A percentile compares a stretch with the other conserved stretches of the same genome.
phyloP scores from a whole-genome alignment of 192 early-diverging fungal species.

The Linnemannia zychae region DNA sequence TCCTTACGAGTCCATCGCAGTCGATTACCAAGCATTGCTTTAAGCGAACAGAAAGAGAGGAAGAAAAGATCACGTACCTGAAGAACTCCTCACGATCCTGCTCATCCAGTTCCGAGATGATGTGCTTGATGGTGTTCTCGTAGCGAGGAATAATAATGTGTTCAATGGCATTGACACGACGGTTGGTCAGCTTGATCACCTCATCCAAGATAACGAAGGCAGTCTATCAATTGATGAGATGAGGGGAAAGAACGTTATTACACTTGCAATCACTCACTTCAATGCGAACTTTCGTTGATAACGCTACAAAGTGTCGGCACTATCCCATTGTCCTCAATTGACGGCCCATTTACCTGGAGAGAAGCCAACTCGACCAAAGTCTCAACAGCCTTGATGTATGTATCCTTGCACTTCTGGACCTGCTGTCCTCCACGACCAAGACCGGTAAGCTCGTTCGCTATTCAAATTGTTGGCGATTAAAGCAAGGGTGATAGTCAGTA shows the following conservation, averaged over 20 bases:
- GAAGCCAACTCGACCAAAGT: conserved; percentile 98
- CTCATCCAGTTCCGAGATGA: conserved; percentile 97
- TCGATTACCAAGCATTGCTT: not conserved
- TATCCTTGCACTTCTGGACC: conserved; percentile 93
- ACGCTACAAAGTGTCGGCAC: no score
- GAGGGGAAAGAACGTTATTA: not conserved
- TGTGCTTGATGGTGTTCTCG: conserved; percentile 98
- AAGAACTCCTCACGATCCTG: conserved; percentile 99
- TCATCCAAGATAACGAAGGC: conserved; percentile 99
- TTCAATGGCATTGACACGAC: conserved; percentile 99
- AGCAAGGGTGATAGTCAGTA: not conserved
- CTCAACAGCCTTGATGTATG: conserved; percentile 94
- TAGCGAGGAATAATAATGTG: conserved; percentile 98
- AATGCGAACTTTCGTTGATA: not conserved
- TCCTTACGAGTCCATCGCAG: not conserved
- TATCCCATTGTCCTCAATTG: not conserved
- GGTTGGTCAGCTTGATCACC: conserved; percentile 99
- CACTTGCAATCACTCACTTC: not conserved
- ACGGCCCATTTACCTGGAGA: conserved; percentile 77
- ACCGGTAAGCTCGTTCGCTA: conserved; percentile 97
- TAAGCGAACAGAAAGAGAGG: not conserved
- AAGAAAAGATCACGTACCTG: conserved; percentile 57
- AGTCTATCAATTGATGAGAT: conserved; percentile 68
- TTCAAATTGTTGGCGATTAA: not conserved
- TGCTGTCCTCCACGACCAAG: conserved; percentile 98